Evolutionary conservation across 1,284 basidiomycete species (phyloP).

Genomic region (Rhizoctonia solani): DNA sequence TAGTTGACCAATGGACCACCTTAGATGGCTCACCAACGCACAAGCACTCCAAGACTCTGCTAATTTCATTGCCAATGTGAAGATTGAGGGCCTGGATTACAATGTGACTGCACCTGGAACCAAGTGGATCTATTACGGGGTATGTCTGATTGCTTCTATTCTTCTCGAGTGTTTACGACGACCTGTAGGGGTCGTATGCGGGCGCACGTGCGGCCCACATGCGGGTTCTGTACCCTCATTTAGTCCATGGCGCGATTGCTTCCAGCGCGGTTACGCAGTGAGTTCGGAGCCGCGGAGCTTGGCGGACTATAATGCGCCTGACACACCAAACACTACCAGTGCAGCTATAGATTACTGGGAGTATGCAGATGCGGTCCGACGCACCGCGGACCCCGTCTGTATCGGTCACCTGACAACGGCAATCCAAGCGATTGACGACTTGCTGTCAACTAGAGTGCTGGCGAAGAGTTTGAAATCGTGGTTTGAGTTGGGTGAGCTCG

Average conservation of each 20-base stretch:
- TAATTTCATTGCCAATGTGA: conserved; percentile 82
- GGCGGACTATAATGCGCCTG: conserved; percentile 41
- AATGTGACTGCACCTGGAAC: conserved; percentile 67
- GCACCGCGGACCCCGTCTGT: conserved; percentile 73
- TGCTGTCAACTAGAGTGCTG: conserved; percentile 56
- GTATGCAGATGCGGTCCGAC: conserved; percentile 86
- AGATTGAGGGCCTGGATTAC: conserved; percentile 64
- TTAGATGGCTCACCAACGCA: conserved; percentile 82
- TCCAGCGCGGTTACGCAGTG: conserved; percentile 62
- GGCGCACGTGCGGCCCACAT: conserved; percentile 94
- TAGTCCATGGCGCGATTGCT: conserved; percentile 90
- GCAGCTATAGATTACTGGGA: conserved; percentile 73
- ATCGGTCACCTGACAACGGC: conserved; percentile 68
- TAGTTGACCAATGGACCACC: no score
- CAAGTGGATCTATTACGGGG: conserved; percentile 96
- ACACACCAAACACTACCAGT: conserved; percentile 47
- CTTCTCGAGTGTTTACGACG: neutral
- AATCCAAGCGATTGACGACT: conserved; percentile 63
- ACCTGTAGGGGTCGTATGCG: conserved; percentile 77
- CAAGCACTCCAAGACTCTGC: conserved; percentile 93
- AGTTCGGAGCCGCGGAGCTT: neutral
- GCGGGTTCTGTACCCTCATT: conserved; percentile 82
- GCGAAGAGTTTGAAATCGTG: conserved; percentile 62
- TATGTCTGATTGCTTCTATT: conserved; percentile 41
- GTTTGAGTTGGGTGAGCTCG: conserved; percentile 70